Evolutionary conservation across 108 stramenopile species (phyloP).

Genomic region (Parietichytrium sp.): DNA sequence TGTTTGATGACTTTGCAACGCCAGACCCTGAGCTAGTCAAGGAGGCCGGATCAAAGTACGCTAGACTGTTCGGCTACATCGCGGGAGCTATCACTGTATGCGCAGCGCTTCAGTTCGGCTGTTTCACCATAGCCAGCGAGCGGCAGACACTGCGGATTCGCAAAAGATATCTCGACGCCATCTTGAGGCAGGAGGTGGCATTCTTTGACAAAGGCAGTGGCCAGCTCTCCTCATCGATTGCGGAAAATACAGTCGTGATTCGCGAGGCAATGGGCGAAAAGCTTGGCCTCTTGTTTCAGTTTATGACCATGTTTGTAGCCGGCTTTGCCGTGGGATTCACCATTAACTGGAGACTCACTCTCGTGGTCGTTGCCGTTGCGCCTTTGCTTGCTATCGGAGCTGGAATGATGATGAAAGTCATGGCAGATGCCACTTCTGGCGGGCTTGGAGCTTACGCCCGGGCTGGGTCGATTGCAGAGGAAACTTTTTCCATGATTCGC

Average conservation of each 20-base stretch:
- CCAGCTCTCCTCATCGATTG: constrained; percentile 72
- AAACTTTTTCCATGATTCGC: constrained; percentile 60
- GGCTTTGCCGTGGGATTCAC: not conserved
- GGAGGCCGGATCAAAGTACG: not conserved
- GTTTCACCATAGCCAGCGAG: constrained; percentile 4
- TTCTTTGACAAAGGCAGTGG: constrained; percentile 81
- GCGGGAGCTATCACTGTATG: not conserved
- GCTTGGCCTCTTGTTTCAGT: constrained; percentile 1
- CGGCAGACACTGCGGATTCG: constrained; percentile 13
- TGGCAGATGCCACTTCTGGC: not conserved
- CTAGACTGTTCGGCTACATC: not conserved
- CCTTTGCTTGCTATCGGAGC: not conserved
- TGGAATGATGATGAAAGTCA: not conserved
- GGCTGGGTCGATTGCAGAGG: constrained; percentile 52
- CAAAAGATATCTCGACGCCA: constrained; percentile 15
- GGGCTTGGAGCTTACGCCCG: constrained; percentile 41
- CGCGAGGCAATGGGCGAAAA: constrained; percentile 54
- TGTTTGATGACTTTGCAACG: not conserved
- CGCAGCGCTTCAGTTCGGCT: not conserved
- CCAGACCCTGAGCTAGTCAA: not conserved
- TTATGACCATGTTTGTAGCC: not conserved
- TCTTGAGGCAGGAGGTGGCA: constrained; percentile 80
- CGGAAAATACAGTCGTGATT: constrained; percentile 83
- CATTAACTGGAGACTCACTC: not conserved
- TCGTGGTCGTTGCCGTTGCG: not conserved